Evolutionary conservation across 176 grass and related monocot genomes (phyloP).

Genomic region (Aegilops bicornis): DNA sequence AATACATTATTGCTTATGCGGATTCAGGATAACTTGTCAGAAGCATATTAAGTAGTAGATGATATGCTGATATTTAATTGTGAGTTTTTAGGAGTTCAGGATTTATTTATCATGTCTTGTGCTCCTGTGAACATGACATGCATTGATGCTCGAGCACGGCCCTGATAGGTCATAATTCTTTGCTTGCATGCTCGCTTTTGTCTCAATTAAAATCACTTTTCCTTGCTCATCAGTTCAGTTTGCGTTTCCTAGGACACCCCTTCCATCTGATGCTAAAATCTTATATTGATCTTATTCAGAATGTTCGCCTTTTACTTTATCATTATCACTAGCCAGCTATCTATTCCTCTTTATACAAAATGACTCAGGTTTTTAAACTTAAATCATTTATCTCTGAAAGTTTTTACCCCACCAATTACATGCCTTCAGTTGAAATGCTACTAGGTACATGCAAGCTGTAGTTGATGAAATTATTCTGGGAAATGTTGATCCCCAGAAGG

Average conservation of each 20-base stretch:
- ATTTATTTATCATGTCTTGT: slow-evolving; percentile 8
- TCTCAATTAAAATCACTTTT: background rate
- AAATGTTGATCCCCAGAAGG: slow-evolving; percentile 74
- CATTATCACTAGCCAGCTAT: slow-evolving; percentile 1
- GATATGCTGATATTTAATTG: background rate
- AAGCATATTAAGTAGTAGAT: background rate
- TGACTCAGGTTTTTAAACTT: background rate
- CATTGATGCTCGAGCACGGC: background rate
- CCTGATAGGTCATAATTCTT: background rate
- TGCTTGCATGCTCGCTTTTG: slow-evolving; percentile 9
- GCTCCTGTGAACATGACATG: background rate
- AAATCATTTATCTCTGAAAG: slow-evolving; percentile 23
- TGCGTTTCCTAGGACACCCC: background rate
- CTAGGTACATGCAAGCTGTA: slow-evolving; percentile 97
- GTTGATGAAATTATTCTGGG: slow-evolving; percentile 80
- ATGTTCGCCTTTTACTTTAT: background rate
- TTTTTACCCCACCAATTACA: background rate
- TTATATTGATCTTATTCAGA: background rate
- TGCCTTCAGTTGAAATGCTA: slow-evolving; percentile 27
- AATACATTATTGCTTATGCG: slow-evolving; percentile 15
- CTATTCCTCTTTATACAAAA: background rate
- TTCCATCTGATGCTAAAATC: background rate
- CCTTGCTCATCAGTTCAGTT: background rate
- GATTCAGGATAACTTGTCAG: background rate
- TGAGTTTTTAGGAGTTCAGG: background rate